Base-by-base conservation (phyloP, 139 green algal species). In the Tetratostichococcus sp. region DNA sequence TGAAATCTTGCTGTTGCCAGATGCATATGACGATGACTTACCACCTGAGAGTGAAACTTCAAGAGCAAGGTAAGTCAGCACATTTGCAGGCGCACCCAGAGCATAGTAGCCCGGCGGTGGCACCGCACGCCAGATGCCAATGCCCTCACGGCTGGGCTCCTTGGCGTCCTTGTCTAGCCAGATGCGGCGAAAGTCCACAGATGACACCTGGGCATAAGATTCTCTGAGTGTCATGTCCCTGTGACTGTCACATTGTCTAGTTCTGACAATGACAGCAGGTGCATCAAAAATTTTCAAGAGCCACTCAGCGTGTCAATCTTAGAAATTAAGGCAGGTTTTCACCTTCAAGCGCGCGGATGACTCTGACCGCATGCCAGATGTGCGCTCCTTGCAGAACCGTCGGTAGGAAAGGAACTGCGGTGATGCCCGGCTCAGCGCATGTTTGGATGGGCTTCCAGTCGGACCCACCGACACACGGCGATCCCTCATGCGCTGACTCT, bases 41-140 rank as follows among this genome's bases (percentile, higher is more conserved):
- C n/a, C n/a, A n/a, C n/a, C n/a, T n/a, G n/a, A n/a, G n/a, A n/a
- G n/a, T n/a, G n/a, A n/a, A n/a, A n/a, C n/a, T n/a, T n/a, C n/a
- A n/a, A n/a, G n/a, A n/a, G n/a, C n/a, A n/a, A n/a, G n/a, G n/a
- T n/a, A n/a, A n/a, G n/a, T n/a, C n/a, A n/a, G n/a, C n/a, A n/a
- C n/a, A n/a, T n/a, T n/a, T n/a, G n/a, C n/a, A n/a, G n/a, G n/a
- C 30, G 4, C 62, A 82, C 77, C 89, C 42, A 93, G 81, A 19
- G 75, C 77, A 0, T 89, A 79, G 62, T 94, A 97, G 57, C 92
- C 92, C 1, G 82, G 69, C 0, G 92, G 91, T 6, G 92, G 79
- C 3, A 86, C 42, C 1, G 92, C 86, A 0, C 89, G 78, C 89
- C 89, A 94, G n/a, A 94, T 80, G 39, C 73, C 72, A 26, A 72